These are phyloP conservation scores for Corymbia maculata DNA, from an alignment of 345 rosid species.

Conservation along the genomic window DNA sequence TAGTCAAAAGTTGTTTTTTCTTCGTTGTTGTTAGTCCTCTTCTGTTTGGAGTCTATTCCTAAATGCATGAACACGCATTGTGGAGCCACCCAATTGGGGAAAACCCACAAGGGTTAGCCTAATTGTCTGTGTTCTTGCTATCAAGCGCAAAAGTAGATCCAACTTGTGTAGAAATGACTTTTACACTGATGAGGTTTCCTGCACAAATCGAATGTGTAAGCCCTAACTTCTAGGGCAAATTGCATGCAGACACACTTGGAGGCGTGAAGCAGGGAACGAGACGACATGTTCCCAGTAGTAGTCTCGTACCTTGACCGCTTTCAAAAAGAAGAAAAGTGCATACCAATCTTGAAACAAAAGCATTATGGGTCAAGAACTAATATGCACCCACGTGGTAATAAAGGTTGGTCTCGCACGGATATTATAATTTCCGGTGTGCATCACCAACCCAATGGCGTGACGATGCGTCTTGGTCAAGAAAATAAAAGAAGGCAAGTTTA, in stretches of 20 bases:
- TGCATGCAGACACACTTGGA: background rate
- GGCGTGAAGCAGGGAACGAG: background rate
- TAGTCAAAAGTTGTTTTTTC: background rate
- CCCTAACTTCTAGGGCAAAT: background rate
- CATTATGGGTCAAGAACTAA: background rate
- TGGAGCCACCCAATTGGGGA: background rate
- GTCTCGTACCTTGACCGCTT: background rate
- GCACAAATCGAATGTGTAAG: too few relatives aligned
- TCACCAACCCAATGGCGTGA: background rate
- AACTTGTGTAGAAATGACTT: background rate
- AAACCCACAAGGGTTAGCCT: background rate
- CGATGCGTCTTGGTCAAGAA: background rate
- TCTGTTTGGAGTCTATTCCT: background rate
- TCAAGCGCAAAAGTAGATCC: background rate
- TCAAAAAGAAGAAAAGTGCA: background rate
- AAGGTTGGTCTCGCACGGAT: background rate
- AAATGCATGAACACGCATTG: background rate
- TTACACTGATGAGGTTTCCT: background rate
- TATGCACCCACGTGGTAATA: background rate
- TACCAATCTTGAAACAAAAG: background rate
- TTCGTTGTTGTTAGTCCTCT: background rate
- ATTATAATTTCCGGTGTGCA: background rate
- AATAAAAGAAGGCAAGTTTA: background rate
- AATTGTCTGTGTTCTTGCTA: background rate
- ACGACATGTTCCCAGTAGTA: background rate